phyloP scores from a whole-genome alignment of 306 rosid genomes.

The Casuarina glauca region DNA sequence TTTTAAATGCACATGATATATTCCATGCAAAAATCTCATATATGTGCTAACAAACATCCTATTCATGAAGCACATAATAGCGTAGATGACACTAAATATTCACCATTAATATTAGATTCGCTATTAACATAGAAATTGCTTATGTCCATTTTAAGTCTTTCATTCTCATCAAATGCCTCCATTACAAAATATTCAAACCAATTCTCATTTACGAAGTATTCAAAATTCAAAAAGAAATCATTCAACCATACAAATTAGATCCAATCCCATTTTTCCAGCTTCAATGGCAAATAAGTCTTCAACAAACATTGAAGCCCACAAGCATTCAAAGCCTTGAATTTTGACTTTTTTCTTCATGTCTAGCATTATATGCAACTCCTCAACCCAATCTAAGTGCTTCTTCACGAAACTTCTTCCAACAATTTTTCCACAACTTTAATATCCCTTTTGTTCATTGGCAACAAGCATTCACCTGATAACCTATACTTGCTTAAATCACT shows the following conservation, averaged over 20 bases:
- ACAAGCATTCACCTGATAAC: slow-evolving; percentile 84
- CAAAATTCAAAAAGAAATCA: too few relatives aligned
- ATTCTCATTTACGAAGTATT: too few relatives aligned
- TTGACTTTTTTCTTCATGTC: slow-evolving; percentile 95
- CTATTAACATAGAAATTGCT: not conserved
- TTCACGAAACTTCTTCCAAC: slow-evolving; percentile 92
- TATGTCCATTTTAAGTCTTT: not conserved
- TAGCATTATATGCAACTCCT: slow-evolving; percentile 85
- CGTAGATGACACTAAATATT: too few relatives aligned
- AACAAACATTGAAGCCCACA: slow-evolving; percentile 87
- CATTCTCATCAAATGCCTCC: too few relatives aligned
- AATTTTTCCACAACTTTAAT: slow-evolving; percentile 88
- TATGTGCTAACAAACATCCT: not conserved
- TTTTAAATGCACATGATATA: not conserved
- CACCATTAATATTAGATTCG: not conserved
- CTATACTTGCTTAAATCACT: slow-evolving; percentile 90
- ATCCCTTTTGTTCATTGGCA: slow-evolving; percentile 95
- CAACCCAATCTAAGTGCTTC: slow-evolving; percentile 95
- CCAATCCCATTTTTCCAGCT: slow-evolving; percentile 91
- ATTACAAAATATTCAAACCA: too few relatives aligned
- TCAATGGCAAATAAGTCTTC: slow-evolving; percentile 82
- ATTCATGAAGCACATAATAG: not conserved
- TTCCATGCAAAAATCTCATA: not conserved
- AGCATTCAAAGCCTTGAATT: slow-evolving; percentile 84
- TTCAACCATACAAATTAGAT: slow-evolving; percentile 29